Base-by-base conservation (phyloP, 2,329 filamentous ascomycete genomes). In the Hymenoscyphus occultus region DNA sequence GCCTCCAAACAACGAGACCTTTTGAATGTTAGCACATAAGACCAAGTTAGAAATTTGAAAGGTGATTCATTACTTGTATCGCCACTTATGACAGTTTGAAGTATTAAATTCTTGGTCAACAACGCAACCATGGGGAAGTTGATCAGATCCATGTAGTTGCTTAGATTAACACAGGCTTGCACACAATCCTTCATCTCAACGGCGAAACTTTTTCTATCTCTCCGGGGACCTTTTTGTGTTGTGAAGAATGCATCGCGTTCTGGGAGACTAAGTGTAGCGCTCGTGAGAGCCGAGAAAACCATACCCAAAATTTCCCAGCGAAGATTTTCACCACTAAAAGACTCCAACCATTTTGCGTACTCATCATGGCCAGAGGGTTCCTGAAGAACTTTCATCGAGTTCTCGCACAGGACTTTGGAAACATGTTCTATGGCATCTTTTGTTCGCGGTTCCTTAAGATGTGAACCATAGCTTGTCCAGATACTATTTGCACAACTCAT, bases 111-210 rank as follows among this genome's bases (percentile, higher is more conserved):
- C n/a, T 77, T 75, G n/a, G 72, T 69, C 13, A 75, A 72, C 0
- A 81, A 71, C 31, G 76, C 75, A 1, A 81, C 72, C 67, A 81
- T 72, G 0, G 79, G 65, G 3, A 76, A 75, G n/a, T 80, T 81
- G 0, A 76, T 74, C 61, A 72, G 39, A 69, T 76, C 68, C 72
- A 74, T 64, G 69, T 68, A 77, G 61, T 69, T 78, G 62, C 39
- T 75, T 42, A 80, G 58, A 1, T 75, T 75, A n/a, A 79, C 72
- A 39, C 77, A 80, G 39, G 76, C 71, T 57, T 74, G 71, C 1
- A 75, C 67, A 56, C 75, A 75, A 42, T 74, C 72, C 66, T 74
- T 73, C 66, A 75, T 68, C 67, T 74, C 73, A 1, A 72, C 56
- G 1, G 69, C 70, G 62, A 74, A 75, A 9, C 64, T 35, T 42